Base-by-base conservation (phyloP, 208 protist species). In the Leishmania major region DNA sequence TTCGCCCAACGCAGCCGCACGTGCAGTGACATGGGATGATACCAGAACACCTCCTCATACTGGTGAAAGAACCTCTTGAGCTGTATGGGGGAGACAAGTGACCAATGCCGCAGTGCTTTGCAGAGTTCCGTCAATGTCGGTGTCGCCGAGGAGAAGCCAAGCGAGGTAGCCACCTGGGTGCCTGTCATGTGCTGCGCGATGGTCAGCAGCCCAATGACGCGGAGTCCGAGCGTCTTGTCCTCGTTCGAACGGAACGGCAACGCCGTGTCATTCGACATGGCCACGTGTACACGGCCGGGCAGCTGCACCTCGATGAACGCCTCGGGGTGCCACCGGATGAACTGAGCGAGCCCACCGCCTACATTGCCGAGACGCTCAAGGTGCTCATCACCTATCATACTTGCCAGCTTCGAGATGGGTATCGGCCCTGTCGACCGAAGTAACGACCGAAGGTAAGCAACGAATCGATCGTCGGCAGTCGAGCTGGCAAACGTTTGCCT, bases 401-500 rank as follows among this genome's bases (percentile, higher is more conserved):
- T 60, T 19, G 84, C 90, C 28, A 96, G 77, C 75, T 91, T 90
- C 3, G 93, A 85, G 3, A 97, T 72, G 17, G 95, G 95, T 35
- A 95, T 62, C 11, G 93, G 90, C 2, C 95, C 92, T 47, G 85
- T 77, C 6, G 25, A 69, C 43, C 79, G 77, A 5, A 87, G 64
- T 3, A 70, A 31, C 28, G 76, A 53, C 37, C 75, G 78, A 55
- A 77, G n/a, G 37, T 53, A 49, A 37, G 67, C 15, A 1, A 77
- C 62, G 31, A 60, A 43, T 25, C 7, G 22, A 22, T 75, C 49
- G 59, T 79, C 55, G 37, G 15, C 40, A 10, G 35, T 22, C 22
- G 69, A n/a, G 37, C 4, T 0, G 0, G 8, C 69, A 35, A 1
- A 7, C 11, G n/a, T 69, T n/a, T 10, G 37, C 22, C 49, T 45